phyloP scores from a whole-genome alignment of 768 basidiomycete species.

The Serendipita sp. region DNA sequence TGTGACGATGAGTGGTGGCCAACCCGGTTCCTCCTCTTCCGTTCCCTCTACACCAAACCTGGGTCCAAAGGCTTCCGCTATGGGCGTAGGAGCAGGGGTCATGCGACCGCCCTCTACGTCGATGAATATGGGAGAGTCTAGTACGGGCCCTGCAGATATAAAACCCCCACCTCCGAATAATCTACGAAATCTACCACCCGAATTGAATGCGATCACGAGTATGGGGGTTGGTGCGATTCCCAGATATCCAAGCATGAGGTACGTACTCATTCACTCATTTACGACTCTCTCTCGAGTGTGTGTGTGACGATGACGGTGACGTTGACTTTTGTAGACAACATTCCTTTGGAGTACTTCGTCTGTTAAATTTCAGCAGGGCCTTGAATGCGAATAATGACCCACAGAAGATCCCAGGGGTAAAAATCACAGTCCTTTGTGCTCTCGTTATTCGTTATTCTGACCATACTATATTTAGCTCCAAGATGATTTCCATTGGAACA shows the following conservation, averaged over 20 bases:
- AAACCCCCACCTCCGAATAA: background rate
- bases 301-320: no score
- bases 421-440: background rate
- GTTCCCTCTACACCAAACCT: background rate
- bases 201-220: background rate
- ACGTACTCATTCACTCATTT: no score
- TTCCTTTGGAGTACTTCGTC: background rate
- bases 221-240: background rate
- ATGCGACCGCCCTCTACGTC: background rate
- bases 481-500: background rate
- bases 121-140: background rate
- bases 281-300: no score
- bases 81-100: background rate
- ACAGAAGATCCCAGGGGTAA: background rate
- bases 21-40: background rate
- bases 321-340: no score
- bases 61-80: background rate
- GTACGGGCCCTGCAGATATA: background rate
- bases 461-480: background rate
- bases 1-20: no score
- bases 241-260: no score
- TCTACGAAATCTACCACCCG: background rate
- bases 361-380: background rate
- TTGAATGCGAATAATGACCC: background rate
- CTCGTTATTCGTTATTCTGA: background rate